These are phyloP conservation scores for Lentinula lateritia DNA, from an alignment of 768 basidiomycete genomes.

Conservation along the genomic window DNA sequence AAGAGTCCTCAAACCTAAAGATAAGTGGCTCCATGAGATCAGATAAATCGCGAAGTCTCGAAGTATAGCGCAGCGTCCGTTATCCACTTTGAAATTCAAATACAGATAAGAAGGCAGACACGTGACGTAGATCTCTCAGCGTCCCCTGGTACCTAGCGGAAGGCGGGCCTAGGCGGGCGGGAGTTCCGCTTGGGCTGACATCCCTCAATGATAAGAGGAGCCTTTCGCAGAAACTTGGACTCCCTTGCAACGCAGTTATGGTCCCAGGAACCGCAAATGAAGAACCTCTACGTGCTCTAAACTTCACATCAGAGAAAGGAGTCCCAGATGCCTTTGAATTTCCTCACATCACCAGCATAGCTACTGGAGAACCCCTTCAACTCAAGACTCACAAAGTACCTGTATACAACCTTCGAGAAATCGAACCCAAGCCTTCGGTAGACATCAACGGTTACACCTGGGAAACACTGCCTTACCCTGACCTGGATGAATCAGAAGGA, in stretches of 20 bases:
- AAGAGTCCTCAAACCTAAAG: neutral
- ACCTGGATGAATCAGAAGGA: conserved; percentile 2
- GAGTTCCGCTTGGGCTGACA: neutral
- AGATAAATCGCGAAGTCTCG: neutral
- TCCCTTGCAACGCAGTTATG: neutral
- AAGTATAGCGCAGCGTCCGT: neutral
- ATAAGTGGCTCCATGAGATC: neutral
- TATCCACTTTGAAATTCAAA: neutral
- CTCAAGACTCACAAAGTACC: conserved; percentile 5
- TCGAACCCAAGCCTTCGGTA: neutral
- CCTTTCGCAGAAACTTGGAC: neutral
- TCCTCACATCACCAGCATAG: conserved; percentile 4
- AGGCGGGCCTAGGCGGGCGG: neutral
- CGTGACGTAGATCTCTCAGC: neutral
- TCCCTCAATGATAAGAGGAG: neutral
- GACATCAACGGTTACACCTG: conserved; percentile 5
- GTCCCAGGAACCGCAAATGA: neutral
- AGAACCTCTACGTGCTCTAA: neutral
- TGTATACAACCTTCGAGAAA: neutral
- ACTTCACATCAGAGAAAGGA: conserved; percentile 1
- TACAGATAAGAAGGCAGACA: neutral
- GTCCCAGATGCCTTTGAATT: conserved; percentile 5
- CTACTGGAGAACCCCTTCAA: conserved; percentile 1
- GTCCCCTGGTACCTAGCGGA: neutral
- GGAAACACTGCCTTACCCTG: conserved; percentile 2